A percentile compares a stretch with the other conserved stretches of the same genome.
Evolutionary conservation across 257 asterid species (phyloP).

Genomic region (Gentiana dahurica): DNA sequence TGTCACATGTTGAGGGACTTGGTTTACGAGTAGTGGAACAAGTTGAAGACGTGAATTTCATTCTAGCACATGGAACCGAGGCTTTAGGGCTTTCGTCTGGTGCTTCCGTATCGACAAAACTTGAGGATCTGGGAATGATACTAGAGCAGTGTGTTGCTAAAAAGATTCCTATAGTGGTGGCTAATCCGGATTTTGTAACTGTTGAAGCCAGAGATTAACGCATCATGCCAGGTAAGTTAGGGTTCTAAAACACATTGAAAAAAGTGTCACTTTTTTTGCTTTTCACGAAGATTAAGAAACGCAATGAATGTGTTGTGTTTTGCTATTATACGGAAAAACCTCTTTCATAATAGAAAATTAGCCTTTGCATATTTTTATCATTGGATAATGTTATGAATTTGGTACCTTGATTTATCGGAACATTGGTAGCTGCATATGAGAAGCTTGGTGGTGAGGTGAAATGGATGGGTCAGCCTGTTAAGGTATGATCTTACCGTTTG

Average conservation of each 20-base stretch:
- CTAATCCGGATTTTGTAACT: conserved; percentile 97
- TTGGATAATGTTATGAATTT: neutral
- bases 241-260: too few relatives aligned
- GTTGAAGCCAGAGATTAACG: conserved; percentile 87
- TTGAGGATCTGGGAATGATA: conserved; percentile 64
- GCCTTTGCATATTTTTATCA: too few relatives aligned
- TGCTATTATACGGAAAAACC: too few relatives aligned
- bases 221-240: conserved; percentile 73
- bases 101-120: conserved; percentile 45
- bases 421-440: conserved; percentile 73
- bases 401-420: conserved; percentile 34
- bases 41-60: conserved; percentile 68
- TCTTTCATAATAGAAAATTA: too few relatives aligned
- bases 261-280: too few relatives aligned
- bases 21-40: conserved; percentile 42
- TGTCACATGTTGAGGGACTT: too few relatives aligned
- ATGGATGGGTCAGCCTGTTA: conserved; percentile 99
- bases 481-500: conserved; percentile 11
- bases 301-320: too few relatives aligned
- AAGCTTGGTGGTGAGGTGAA: conserved; percentile 95
- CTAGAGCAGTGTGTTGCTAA: conserved; percentile 69
- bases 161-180: conserved; percentile 84
- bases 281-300: too few relatives aligned
- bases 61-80: conserved; percentile 95
- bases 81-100: conserved; percentile 87